Evolutionary conservation across 768 basidiomycete species (phyloP).

Genomic region (Auriscalpium vulgare): DNA sequence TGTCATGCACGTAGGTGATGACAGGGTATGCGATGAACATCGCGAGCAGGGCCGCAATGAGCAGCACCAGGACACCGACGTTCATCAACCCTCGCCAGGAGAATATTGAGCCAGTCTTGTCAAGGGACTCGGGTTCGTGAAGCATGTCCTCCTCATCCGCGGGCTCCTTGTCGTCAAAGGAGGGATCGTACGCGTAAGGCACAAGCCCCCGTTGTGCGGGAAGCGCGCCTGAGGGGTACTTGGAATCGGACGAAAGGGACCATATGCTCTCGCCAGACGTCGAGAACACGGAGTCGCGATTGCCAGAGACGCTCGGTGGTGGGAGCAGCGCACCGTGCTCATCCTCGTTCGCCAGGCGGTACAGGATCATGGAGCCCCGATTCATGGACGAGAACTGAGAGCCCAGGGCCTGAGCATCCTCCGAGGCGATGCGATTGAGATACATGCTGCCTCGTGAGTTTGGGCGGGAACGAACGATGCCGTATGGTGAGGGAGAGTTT

Average conservation of each 20-base stretch:
- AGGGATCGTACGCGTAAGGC: constrained; percentile 68
- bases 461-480: constrained; percentile 29
- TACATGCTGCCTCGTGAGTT: constrained; percentile 32
- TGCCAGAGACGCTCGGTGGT: constrained; percentile 21
- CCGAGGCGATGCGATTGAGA: constrained; percentile 37
- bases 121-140: constrained; percentile 46
- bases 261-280: constrained; percentile 44
- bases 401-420: constrained; percentile 36
- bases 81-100: constrained; percentile 54
- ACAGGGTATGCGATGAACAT: constrained; percentile 86
- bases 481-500: constrained; percentile 21
- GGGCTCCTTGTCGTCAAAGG: constrained; percentile 42
- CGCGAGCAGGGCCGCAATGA: constrained; percentile 53
- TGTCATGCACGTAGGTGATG: constrained; percentile 39
- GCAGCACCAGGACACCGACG: constrained; percentile 54
- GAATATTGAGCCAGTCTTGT: constrained; percentile 30
- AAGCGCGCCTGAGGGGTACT: constrained; percentile 45
- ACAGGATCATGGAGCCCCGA: constrained; percentile 60
- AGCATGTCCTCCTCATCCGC: constrained; percentile 70
- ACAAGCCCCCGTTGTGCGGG: constrained; percentile 34
- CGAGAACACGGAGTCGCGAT: constrained; percentile 40
- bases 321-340: constrained; percentile 24
- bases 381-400: constrained; percentile 20
- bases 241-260: constrained; percentile 47
- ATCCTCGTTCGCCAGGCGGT: constrained; percentile 42